Base-by-base conservation (phyloP, 2,329 filamentous ascomycete genomes). In the Penicillium hordei region DNA sequence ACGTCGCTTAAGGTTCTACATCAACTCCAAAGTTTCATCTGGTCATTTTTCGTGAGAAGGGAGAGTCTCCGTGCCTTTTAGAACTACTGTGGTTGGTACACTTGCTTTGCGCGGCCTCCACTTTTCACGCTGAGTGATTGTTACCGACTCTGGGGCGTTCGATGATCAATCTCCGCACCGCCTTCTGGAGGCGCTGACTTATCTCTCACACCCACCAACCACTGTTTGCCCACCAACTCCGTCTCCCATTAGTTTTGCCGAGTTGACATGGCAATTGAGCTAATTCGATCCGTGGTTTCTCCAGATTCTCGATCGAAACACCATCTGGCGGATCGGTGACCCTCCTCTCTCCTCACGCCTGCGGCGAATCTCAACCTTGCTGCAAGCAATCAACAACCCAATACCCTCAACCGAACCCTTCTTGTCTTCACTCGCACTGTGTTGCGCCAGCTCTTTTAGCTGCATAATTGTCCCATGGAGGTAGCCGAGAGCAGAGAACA, bases 141-240 rank as follows among this genome's bases (percentile, higher is more conserved):
- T 58, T 64, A 53, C 56, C 64, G 62, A 65, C 62, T 66, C 65
- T 71, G 69, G 69, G 67, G 60, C 57, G 60, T 65, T 65, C 59
- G 62, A 64, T 67, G 70, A 71, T 72, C 71, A 74, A 72, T 74
- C 72, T 74, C 72, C 71, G 72, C 72, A 74, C 72, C 71, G 72
- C 71, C 72, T 74, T 72, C 70, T 65, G 62, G 59, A 62, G 65
- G 63, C 65, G 62, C 55, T 61, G 49, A 60, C 60, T 61, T 60
- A 60, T 65, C 62, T 53, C 59, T 62, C 38, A 55, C 64, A 63
- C 64, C 60, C 61, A 61, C 60, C 57, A 40, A 52, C 58, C 58
- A 57, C 48, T 63, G 57, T 58, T 55, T 62, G 55, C 61, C 59
- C 57, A 60, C 57, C 57, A 55, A 29, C 55, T 34, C 40, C 57